phyloP scores from a whole-genome alignment of 495 filamentous ascomycete species.

The Penicillium atrosanguineum region DNA sequence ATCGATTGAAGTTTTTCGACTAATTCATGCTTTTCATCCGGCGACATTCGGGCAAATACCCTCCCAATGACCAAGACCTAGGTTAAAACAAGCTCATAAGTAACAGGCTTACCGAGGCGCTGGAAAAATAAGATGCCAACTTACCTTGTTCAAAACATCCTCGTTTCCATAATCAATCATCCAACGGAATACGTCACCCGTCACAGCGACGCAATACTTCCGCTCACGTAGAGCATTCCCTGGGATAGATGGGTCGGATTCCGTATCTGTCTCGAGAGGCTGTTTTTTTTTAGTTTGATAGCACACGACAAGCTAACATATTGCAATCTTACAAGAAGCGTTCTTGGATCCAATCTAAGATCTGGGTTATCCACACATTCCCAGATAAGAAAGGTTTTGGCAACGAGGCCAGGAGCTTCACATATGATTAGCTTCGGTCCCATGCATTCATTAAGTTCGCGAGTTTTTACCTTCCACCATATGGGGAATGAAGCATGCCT shows the following conservation, averaged over 20 bases:
- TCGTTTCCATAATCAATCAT: slow-evolving; percentile 84
- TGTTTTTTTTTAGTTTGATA: slow-evolving; percentile 37
- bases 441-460: not conserved
- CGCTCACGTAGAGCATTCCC: slow-evolving; percentile 74
- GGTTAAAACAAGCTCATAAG: not conserved
- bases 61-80: slow-evolving; percentile 88
- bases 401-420: slow-evolving; percentile 59
- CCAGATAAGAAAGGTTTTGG: slow-evolving; percentile 74
- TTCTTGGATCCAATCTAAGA: slow-evolving; percentile 71
- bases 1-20: slow-evolving; percentile 97
- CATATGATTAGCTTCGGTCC: slow-evolving; percentile 4
- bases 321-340: slow-evolving; percentile 57
- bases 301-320: not conserved
- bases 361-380: slow-evolving; percentile 85
- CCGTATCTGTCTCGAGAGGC: slow-evolving; percentile 66
- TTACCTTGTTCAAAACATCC: slow-evolving; percentile 66
- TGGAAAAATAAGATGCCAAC: slow-evolving; percentile 5
- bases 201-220: slow-evolving; percentile 85
- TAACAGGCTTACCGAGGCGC: not conserved
- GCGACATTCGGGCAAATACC: slow-evolving; percentile 98
- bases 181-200: slow-evolving; percentile 95
- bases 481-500: slow-evolving; percentile 89
- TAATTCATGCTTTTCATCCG: slow-evolving; percentile 97
- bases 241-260: slow-evolving; percentile 77
- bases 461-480: slow-evolving; percentile 64